Evolutionary conservation across 345 rosid species (phyloP), one percentile per base, ranked within the genome.

Genomic region (Limnanthes douglasii): DNA sequence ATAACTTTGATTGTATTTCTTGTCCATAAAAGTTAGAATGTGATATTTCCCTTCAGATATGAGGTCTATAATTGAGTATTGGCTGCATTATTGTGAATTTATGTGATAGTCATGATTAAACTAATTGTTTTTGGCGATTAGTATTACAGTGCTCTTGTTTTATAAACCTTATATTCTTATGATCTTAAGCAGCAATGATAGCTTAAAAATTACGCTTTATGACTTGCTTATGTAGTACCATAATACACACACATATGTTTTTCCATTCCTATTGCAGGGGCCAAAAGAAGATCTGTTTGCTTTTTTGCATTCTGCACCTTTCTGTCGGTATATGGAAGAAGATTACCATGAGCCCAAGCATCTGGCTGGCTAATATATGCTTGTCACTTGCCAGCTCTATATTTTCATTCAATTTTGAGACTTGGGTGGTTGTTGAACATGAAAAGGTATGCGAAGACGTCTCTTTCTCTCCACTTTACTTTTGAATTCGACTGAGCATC

Each of bases 401-500:
- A 19, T 81, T 68, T 56, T 70, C 73, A 0, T 67, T 70, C 66
- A 72, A 75, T 63, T 90, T 84, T 23, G 98, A 90, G 72, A 62
- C 94, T 8, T 84, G 93, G 96, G 43, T 69, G 5, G 85, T 70
- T 50, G 51, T 72, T 26, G 88, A 90, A 58, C 84, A 77, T 45
- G 78, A 90, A 59, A 72, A 80, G 85, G 98, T 90, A 52, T 25
- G 69, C 41, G 2, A 43, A 14, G 42, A 18, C 22, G 12, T 15
- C 18, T 6, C 30, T 11, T 43, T 9, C 18, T 25, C 11, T n/a
- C n/a, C n/a, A n/a, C n/a, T 6, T 46, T 15, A 8, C n/a, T 26
- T 15, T 19, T 23, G 22, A 6, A 5, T 38, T 40, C n/a, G 14
- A 13, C 6, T 9, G 16, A 32, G 15, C 13, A 11, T 30, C 6